Evolutionary conservation across 169 alveolate genomes (phyloP).

Genomic region (Plasmodium relictum): DNA sequence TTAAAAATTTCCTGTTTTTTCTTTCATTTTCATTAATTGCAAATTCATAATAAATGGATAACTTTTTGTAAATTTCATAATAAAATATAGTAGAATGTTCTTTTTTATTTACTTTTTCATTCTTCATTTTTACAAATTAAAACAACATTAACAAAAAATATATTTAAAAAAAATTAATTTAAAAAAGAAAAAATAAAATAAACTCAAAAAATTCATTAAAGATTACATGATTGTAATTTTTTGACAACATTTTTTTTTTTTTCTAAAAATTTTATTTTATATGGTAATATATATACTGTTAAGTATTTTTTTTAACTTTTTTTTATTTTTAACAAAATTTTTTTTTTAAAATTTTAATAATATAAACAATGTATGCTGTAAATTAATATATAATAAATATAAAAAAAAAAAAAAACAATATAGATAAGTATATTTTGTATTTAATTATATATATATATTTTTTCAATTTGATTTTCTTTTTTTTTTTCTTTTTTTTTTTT

Average conservation of each 20-base stretch:
- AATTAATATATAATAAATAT: too few relatives aligned
- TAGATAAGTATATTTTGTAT: too few relatives aligned
- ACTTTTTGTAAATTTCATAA: slow-evolving; percentile 41
- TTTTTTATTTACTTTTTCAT: slow-evolving; percentile 9
- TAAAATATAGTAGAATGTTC: slow-evolving; percentile 42
- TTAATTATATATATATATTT: slow-evolving; percentile 3
- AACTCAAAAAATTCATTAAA: background rate
- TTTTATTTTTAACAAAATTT: too few relatives aligned
- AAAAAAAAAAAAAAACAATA: too few relatives aligned
- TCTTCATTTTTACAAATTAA: slow-evolving; percentile 26
- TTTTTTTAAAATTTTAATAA: too few relatives aligned
- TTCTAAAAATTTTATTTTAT: too few relatives aligned
- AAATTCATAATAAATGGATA: slow-evolving; percentile 39
- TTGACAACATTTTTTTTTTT: background rate
- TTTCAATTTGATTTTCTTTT: background rate
- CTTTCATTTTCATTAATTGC: slow-evolving; percentile 75
- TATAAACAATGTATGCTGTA: too few relatives aligned
- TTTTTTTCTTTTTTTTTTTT: background rate
- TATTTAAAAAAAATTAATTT: background rate
- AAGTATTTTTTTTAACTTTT: too few relatives aligned
- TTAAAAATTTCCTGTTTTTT: slow-evolving; percentile 49
- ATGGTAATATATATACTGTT: too few relatives aligned
- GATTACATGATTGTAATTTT: background rate
- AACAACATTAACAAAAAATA: background rate
- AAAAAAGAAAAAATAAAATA: background rate